Evolutionary conservation across 768 basidiomycete species (phyloP), one percentile per base, ranked within the genome.

Genomic region (Tricholoma saponaceum): DNA sequence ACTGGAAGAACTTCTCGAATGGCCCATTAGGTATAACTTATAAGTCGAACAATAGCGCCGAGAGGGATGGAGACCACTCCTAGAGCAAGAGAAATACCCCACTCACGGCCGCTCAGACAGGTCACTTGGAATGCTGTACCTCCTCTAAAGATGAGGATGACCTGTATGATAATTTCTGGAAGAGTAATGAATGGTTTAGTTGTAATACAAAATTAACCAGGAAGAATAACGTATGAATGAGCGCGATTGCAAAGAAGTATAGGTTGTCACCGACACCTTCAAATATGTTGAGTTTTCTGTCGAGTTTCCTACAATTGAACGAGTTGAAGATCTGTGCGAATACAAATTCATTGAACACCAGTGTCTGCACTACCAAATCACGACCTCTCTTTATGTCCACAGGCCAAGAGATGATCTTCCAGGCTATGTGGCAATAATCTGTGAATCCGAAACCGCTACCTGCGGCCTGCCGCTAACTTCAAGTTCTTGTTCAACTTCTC

Each of bases 281-380:
- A 64, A 98, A 92, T 56, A 98, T 83, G 71, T 99, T 98, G 58
- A 95, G 77, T 49, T 84, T 83, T 58, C 81, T 84, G 65, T 98
- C 95, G 46, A 98, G 77, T 33, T 92, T 80, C 55, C 97, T 80
- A 63, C 90, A 92, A 68, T 98, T 99, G 71, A 97, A 69, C 39
- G 92, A 94, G 73, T 95, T 96, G 81, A 90, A 95, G 64, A 99
- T 95, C 71, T 98, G 97, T 26, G 92, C 91, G 69, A 97, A 98
- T 51, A 98, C 96, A 65, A 98, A 99, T 18, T 86, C 82, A 66
- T 98, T 99, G 83, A 99, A 99, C 28, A 97, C 92, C 13, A 98
- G 76, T 0, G 96, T 95, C 66, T 87, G 84, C 25, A 95, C 78
- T 33, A 86, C 69, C 4, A 72, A 62, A 20, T 3, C 41, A 10